Percentiles rank a stretch among this genome's conserved stretches.
phyloP scores from a whole-genome alignment of 1,284 basidiomycete species.

The Ceratobasidium sp. region DNA sequence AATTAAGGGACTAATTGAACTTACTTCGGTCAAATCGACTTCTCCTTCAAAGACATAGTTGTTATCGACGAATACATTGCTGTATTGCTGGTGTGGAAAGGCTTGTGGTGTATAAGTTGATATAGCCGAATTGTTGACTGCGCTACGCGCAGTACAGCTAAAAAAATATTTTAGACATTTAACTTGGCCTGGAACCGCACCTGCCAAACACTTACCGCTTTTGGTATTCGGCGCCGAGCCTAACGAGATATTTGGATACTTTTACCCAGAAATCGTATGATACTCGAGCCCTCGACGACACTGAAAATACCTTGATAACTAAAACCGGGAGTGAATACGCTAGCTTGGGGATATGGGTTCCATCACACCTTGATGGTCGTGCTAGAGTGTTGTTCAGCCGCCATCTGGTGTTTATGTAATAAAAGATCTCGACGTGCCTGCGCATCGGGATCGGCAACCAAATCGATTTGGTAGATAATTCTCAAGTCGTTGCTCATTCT shows the following conservation, averaged over 20 bases:
- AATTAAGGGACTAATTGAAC: no score
- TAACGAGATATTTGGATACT: slow-evolving; percentile 21
- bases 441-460: not conserved
- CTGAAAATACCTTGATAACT: slow-evolving; percentile 39
- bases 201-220: not conserved
- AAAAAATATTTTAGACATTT: not conserved
- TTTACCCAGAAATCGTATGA: slow-evolving; percentile 42
- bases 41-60: slow-evolving; percentile 5
- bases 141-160: slow-evolving; percentile 24
- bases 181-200: not conserved
- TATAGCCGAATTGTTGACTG: not conserved
- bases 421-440: not conserved
- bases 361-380: slow-evolving; percentile 28
- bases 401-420: not conserved
- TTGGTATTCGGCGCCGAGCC: slow-evolving; percentile 23
- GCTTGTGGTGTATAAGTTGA: not conserved
- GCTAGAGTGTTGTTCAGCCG: slow-evolving; percentile 11
- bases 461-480: slow-evolving; percentile 39
- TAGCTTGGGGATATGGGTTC: no score
- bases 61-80: not conserved
- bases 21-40: slow-evolving; percentile 12
- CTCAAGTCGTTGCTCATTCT: slow-evolving; percentile 32
- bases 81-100: slow-evolving; percentile 21
- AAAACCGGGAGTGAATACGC: not conserved
- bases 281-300: slow-evolving; percentile 9